Base-by-base conservation (phyloP, 306 rosid genomes). In the Sindora glabra region DNA sequence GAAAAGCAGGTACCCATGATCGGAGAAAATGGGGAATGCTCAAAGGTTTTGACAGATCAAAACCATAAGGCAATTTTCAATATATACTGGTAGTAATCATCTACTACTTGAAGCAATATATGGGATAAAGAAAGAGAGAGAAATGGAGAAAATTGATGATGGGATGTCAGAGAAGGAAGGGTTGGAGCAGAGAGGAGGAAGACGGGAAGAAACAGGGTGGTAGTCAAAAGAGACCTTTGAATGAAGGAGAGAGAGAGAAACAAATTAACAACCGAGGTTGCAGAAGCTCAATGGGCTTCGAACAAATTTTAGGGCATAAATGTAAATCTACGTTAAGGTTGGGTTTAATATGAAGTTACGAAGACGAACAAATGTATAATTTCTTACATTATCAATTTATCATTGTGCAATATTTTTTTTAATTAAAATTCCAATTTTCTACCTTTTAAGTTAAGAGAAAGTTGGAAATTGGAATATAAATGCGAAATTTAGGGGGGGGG, bases 141-240 rank as follows among this genome's bases (percentile, higher is more conserved):
- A 19, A 18, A 64, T 23, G 24, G 22, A 36, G 38, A 48, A 13
- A 22, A 25, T 25, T 22, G 46, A 60, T 27, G 37, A n/a, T 25
- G 1, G 16, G 63, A 33, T 18, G 10, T 23, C 9, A 55, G 18
- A 2, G 48, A 38, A 71, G 82, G 84, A 83, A 78, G 68, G 64
- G 56, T 62, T 18, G 78, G n/a, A 68, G 96, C 82, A 89, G 74
- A 74, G 64, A 54, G 82, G 77, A 79, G 74, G 96, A 86, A 83
- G 87, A 70, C 77, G 86, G 61, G 85, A 76, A 76, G 95, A 86
- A 79, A 17, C 86, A 80, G 79, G 69, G 74, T 5, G 59, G 51
- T 78, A 88, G 97, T 86, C 97, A 89, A 90, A 81, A 67, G 70
- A 65, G 83, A 73, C 77, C 29, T 80, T 67, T 77, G 66, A 48